Evolutionary conservation across 2,329 filamentous ascomycete genomes (phyloP).

Genomic region (Aaosphaeria pasadenensis): DNA sequence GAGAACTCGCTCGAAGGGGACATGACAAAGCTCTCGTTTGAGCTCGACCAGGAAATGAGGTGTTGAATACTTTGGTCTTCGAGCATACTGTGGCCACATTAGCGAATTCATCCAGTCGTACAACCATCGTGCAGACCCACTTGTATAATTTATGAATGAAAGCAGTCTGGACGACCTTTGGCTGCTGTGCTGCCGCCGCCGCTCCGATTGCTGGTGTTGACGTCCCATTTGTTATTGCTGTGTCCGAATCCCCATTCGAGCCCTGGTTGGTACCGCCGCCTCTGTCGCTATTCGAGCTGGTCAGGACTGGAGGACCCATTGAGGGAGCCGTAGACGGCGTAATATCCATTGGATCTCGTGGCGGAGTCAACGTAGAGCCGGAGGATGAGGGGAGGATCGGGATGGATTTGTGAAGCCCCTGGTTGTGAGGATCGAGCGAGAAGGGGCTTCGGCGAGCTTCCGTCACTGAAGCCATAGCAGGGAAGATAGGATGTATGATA

Average conservation of each 20-base stretch:
- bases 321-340: conserved; percentile 46
- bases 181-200: conserved; percentile 78
- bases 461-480: conserved; percentile 43
- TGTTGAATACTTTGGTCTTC: conserved; percentile 92
- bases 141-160: conserved; percentile 99
- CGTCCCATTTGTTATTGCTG: conserved; percentile 5
- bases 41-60: conserved; percentile 91
- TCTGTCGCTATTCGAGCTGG: conserved; percentile 49
- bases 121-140: conserved; percentile 51
- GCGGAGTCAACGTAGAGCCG: conserved; percentile 38
- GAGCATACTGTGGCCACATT: conserved; percentile 70
- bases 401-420: conserved; percentile 49
- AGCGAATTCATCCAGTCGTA: conserved; percentile 18
- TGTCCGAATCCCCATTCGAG: conserved; percentile 28
- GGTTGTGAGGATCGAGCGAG: conserved; percentile 39
- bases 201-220: conserved; percentile 47
- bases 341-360: conserved; percentile 55
- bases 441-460: conserved; percentile 48
- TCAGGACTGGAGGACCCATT: conserved; percentile 49
- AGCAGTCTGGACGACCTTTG: conserved; percentile 96
- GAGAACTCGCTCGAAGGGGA: conserved; percentile 96
- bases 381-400: conserved; percentile 51
- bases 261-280: conserved; percentile 20
- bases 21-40: conserved; percentile 98
- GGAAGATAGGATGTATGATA: not conserved